phyloP scores from a whole-genome alignment of 371 early-diverging fungal species.

The Nosema bombycis region DNA sequence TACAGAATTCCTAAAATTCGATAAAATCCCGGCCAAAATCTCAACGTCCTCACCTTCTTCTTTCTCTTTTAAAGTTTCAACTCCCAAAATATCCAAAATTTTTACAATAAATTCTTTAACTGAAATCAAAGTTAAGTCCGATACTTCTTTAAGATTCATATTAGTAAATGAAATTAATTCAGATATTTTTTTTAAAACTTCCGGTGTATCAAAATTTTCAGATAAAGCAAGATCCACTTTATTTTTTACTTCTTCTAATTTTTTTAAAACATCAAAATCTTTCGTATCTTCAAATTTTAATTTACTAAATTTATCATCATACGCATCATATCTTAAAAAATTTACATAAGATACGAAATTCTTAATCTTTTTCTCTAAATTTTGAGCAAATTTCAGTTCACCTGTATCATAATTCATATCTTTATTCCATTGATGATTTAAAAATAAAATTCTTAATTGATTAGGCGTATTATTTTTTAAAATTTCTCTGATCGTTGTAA shows the following conservation, averaged over 20 bases:
- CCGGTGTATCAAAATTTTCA: slow-evolving; percentile 84
- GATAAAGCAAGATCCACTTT: slow-evolving; percentile 75
- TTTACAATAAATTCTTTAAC: slow-evolving; percentile 42
- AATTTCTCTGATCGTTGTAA: slow-evolving; percentile 84
- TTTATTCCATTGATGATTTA: slow-evolving; percentile 80
- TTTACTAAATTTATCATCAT: slow-evolving; percentile 28
- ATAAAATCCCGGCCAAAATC: slow-evolving; percentile 44
- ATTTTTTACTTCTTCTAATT: slow-evolving; percentile 20
- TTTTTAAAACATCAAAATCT: slow-evolving; percentile 5
- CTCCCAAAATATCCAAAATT: slow-evolving; percentile 54
- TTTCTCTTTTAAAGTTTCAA: slow-evolving; percentile 10
- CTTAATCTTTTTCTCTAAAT: slow-evolving; percentile 71
- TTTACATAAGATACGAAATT: slow-evolving; percentile 69
- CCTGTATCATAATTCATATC: slow-evolving; percentile 78
- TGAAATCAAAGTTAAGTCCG: slow-evolving; percentile 10
- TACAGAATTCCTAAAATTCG: slow-evolving; percentile 57
- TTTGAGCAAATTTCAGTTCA: slow-evolving; percentile 75
- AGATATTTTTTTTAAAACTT: slow-evolving; percentile 73
- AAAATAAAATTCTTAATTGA: slow-evolving; percentile 83
- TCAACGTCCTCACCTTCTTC: slow-evolving; percentile 4
- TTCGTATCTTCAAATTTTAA: neutral
- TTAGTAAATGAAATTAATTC: slow-evolving; percentile 74
- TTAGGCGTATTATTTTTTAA: slow-evolving; percentile 74
- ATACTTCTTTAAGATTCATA: slow-evolving; percentile 30
- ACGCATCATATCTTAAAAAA: slow-evolving; percentile 32